Evolutionary conservation across 176 grass and related monocot genomes (phyloP), one percentile per base, ranked within the genome.

Genomic region (Oryza glumipatula): DNA sequence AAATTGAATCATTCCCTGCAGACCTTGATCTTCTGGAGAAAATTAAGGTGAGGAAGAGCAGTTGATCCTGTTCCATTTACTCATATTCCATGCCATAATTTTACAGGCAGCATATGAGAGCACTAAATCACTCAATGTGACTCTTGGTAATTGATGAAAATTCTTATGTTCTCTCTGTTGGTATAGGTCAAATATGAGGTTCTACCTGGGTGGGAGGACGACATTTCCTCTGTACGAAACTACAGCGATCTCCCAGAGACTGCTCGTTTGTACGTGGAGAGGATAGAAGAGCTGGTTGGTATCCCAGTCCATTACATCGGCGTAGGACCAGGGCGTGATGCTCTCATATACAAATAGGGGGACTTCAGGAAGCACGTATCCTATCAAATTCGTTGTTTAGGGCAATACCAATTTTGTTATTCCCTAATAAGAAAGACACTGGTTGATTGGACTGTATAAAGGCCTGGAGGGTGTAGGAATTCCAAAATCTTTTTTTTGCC

Each of bases 241-340:
- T 94, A 92, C 84, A 64, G 86, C 13, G 91, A 90, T 61, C 93
- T 98, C 60, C 96, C 96, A 12, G 72, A 89, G 81, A 70, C 87
- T 73, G 91, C 91, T 69, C 91, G 86, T 38, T n/a, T 23, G 14
- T 98, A 98, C 9, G 88, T 96, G 36, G 89, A 95, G 86, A 92
- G 89, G 86, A 95, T 98, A 85, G 96, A 98, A 79, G 93, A 98
- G 68, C 22, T 96, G 65, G 88, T 98, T 32, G 93, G 91, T 17
- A 85, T 95, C 73, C 96, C 96, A 22, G 75, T 98, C 22, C 93
- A 98, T 67, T 96, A 91, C 72, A 96, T 98, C 17, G 96, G 96
- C 47, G 81, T 98, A 1, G 96, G 91, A 80, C 93, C 96, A 16
- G 89, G 91, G 17, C 96, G 93, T 9, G 96, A 98, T 6, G 96